Conservation (phyloP, 2,329 filamentous ascomycete species). For the Cordyceps fumosorosea region DNA sequence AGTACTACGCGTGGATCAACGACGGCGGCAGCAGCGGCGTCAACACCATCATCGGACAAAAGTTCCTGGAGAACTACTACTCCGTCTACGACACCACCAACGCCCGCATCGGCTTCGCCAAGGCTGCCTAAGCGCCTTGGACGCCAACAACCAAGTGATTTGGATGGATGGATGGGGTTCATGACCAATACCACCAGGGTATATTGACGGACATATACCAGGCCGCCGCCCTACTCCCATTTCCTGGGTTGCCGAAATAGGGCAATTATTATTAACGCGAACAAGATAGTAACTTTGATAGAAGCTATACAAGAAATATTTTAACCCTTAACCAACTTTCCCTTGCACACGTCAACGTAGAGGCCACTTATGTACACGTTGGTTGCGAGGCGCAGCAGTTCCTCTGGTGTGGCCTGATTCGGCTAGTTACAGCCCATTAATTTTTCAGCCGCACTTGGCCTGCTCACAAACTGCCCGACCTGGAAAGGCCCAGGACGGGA, state of each 20-base stretch:
- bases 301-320: neutral
- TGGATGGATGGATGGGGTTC: neutral
- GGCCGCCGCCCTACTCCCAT: neutral
- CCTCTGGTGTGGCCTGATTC: neutral
- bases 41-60: slow-evolving; percentile 24
- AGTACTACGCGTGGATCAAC: slow-evolving; percentile 25
- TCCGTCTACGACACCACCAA: slow-evolving; percentile 22
- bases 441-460: neutral
- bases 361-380: no score
- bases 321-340: neutral
- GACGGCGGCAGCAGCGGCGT: slow-evolving; percentile 21
- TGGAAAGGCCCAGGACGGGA: neutral
- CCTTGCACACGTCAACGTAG: neutral
- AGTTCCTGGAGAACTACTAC: slow-evolving; percentile 26
- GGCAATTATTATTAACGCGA: neutral
- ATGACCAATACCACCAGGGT: no score
- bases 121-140: slow-evolving; percentile 11
- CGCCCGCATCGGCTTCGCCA: slow-evolving; percentile 19
- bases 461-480: neutral
- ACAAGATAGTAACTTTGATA: neutral
- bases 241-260: neutral
- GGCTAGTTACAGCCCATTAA: neutral
- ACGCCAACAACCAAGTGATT: neutral
- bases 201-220: neutral
- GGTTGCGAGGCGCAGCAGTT: neutral